phyloP scores from a whole-genome alignment of 2,329 filamentous ascomycete species.

The Keithomyces neogunnii region DNA sequence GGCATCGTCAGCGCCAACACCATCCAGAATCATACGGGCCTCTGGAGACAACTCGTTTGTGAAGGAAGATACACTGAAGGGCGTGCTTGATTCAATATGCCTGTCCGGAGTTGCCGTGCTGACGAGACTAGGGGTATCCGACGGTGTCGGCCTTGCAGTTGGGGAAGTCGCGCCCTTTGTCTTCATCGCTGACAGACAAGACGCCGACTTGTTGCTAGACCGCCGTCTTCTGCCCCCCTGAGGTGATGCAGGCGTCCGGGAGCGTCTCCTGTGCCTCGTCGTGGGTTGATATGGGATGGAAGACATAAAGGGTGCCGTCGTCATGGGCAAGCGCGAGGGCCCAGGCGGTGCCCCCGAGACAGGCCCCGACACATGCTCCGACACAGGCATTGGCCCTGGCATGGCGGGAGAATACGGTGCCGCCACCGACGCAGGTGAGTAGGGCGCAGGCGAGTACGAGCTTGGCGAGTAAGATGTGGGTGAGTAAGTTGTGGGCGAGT shows the following conservation, averaged over 20 bases:
- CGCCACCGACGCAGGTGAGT: neutral
- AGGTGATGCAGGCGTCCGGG: neutral
- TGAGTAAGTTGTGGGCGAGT: neutral
- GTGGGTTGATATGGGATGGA: neutral
- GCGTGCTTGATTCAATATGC: constrained; percentile 2
- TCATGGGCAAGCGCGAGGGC: too few species aligned
- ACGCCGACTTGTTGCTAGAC: neutral
- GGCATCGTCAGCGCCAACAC: constrained; percentile 21
- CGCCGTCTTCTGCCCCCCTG: neutral
- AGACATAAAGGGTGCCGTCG: neutral
- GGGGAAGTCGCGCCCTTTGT: neutral
- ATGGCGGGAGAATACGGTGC: neutral
- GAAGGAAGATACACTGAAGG: constrained; percentile 25
- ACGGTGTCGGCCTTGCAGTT: neutral
- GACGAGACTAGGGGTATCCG: neutral
- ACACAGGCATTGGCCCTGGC: neutral
- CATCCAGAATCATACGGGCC: constrained; percentile 30
- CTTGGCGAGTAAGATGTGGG: neutral
- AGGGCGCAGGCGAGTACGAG: neutral
- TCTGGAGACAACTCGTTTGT: constrained; percentile 34
- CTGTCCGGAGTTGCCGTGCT: constrained; percentile 12
- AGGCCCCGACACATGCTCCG: neutral
- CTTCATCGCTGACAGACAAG: neutral
- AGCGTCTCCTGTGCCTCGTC: neutral
- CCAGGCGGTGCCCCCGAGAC: neutral